Evolutionary conservation across 2,329 filamentous ascomycete species (phyloP).

Genomic region (Pezicula rhizophila): DNA sequence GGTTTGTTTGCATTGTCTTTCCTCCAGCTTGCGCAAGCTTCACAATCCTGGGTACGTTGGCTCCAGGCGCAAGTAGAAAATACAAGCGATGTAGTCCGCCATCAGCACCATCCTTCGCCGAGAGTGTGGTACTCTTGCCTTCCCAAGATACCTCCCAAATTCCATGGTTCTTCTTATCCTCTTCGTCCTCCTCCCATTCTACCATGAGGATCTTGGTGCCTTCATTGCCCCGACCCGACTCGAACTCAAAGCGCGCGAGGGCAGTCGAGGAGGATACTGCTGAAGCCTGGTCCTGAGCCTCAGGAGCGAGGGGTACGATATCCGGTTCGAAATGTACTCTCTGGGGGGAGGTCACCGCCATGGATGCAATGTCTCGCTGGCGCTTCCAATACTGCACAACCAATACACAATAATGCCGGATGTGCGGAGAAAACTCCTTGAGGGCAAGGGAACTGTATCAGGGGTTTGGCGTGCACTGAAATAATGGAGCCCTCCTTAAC

Average conservation of each 20-base stretch:
- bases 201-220: slow-evolving; percentile 92
- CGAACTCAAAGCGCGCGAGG: slow-evolving; percentile 84
- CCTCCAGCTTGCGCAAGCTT: slow-evolving; percentile 47
- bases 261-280: slow-evolving; percentile 48
- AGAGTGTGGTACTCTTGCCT: slow-evolving; percentile 67
- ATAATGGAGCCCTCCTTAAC: no score
- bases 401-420: no score
- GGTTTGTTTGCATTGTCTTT: slow-evolving; percentile 59
- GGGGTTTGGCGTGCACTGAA: no score
- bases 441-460: no score
- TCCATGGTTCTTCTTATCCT: slow-evolving; percentile 36
- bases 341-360: slow-evolving; percentile 20
- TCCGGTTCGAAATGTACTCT: slow-evolving; percentile 22
- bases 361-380: slow-evolving; percentile 1
- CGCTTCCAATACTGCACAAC: no score
- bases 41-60: slow-evolving; percentile 65
- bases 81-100: slow-evolving; percentile 57
- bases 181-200: slow-evolving; percentile 70
- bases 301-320: slow-evolving; percentile 16
- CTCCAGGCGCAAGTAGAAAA: slow-evolving; percentile 71
- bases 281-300: slow-evolving; percentile 32
- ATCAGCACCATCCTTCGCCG: slow-evolving; percentile 31
- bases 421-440: no score
- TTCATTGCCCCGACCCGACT: slow-evolving; percentile 67
- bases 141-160: slow-evolving; percentile 79